These are phyloP conservation scores for Fusarium aywerte DNA, from an alignment of 2,329 filamentous ascomycete genomes.

Conservation along the genomic window DNA sequence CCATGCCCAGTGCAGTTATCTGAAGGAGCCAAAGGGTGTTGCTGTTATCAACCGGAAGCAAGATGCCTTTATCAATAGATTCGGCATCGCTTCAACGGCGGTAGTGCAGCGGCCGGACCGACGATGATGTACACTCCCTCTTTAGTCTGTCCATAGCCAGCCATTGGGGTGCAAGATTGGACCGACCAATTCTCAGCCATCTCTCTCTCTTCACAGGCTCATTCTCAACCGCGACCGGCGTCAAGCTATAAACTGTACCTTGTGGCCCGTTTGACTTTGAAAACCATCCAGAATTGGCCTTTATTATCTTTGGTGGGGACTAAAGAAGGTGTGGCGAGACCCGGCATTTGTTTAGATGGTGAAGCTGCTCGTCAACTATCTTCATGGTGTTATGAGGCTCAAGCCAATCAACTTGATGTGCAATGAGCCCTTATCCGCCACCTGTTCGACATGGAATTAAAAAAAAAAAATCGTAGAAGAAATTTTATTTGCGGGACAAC, in stretches of 20 bases:
- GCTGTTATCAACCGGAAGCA: conserved; percentile 17
- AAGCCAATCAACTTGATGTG: conserved; percentile 4
- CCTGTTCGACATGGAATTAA: conserved; percentile 3
- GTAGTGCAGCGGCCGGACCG: conserved; percentile 19
- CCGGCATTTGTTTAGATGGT: conserved; percentile 34
- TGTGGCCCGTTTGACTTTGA: conserved; percentile 12
- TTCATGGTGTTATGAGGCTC: conserved; percentile 24
- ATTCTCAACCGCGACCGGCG: background rate
- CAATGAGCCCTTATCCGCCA: conserved; percentile 29
- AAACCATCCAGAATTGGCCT: conserved; percentile 12
- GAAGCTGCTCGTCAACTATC: conserved; percentile 6
- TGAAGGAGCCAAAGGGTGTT: conserved; percentile 10
- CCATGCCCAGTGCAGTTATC: conserved; percentile 3
- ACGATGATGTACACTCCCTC: conserved; percentile 42
- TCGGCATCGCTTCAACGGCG: conserved; percentile 26
- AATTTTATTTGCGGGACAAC: conserved; percentile 15
- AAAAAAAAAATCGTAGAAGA: too few species aligned
- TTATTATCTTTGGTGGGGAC: conserved; percentile 21
- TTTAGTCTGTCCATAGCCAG: conserved; percentile 3
- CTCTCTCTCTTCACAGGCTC: conserved; percentile 1
- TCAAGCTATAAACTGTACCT: conserved; percentile 9
- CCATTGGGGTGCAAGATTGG: conserved; percentile 21
- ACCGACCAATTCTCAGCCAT: conserved; percentile 11
- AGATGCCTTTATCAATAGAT: conserved; percentile 19
- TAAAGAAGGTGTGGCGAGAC: conserved; percentile 37